Evolutionary conservation across 106 monocot species (phyloP).

Genomic region (Dendrobium nobile): DNA sequence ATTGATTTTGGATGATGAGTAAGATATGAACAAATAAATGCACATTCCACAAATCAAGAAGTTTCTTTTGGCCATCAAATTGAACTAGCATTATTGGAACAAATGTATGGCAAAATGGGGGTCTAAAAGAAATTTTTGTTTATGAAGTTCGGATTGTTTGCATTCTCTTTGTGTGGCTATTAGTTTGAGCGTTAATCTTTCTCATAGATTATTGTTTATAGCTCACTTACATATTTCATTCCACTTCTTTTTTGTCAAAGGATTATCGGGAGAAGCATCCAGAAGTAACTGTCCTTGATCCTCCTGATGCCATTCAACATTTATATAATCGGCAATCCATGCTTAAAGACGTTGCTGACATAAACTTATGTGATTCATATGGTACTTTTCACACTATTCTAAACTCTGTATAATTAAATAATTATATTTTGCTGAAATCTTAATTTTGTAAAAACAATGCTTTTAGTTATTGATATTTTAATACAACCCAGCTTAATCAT

Average conservation of each 20-base stretch:
- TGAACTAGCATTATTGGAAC: neutral
- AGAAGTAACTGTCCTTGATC: conserved; percentile 91
- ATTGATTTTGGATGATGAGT: neutral
- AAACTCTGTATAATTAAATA: neutral
- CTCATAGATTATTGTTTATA: neutral
- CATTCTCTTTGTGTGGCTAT: neutral
- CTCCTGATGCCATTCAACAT: conserved; percentile 83
- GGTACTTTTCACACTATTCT: conserved; percentile 35
- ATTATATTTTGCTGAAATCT: neutral
- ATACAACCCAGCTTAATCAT: neutral
- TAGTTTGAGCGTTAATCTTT: neutral
- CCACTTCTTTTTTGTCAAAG: conserved; percentile 30
- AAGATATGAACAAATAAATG: neutral
- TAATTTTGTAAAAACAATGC: neutral
- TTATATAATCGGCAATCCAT: conserved; percentile 87
- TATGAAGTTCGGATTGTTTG: neutral
- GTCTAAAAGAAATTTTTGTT: neutral
- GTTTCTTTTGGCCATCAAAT: neutral
- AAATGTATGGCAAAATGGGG: neutral
- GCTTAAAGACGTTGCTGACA: conserved; percentile 86
- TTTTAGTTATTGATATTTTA: neutral
- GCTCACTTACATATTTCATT: neutral
- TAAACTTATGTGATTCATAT: conserved; percentile 55
- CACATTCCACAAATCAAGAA: neutral
- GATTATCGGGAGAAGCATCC: conserved; percentile 77